Conservation (phyloP, 2,329 filamentous ascomycete species). For the Verticillium longisporum region DNA sequence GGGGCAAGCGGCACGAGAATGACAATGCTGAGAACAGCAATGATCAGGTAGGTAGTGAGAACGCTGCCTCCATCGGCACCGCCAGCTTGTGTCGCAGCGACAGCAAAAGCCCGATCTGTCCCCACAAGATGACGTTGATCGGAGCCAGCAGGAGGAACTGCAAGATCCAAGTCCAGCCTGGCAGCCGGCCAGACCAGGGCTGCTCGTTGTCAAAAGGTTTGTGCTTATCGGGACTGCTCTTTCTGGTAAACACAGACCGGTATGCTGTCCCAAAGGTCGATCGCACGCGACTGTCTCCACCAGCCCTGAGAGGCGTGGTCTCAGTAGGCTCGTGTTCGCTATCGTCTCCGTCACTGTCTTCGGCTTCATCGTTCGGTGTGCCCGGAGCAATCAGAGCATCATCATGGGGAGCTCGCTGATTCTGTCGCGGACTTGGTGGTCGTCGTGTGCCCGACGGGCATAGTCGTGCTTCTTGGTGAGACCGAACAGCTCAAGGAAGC, state of each 20-base stretch:
- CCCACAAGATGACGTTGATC: constrained; percentile 68
- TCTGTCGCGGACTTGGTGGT: constrained; percentile 35
- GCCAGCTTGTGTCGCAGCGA: constrained; percentile 70
- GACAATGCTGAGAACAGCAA: constrained; percentile 62
- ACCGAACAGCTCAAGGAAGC: constrained; percentile 73
- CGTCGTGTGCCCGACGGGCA: constrained; percentile 48
- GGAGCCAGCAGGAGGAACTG: constrained; percentile 79
- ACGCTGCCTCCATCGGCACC: constrained; percentile 73
- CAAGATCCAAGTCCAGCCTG: constrained; percentile 79
- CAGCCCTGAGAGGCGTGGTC: constrained; percentile 39
- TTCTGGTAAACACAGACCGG: constrained; percentile 27
- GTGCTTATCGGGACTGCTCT: constrained; percentile 19
- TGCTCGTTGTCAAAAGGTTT: constrained; percentile 66
- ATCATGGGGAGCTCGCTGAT: constrained; percentile 18
- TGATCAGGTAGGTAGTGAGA: constrained; percentile 63
- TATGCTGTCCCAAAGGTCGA: constrained; percentile 52
- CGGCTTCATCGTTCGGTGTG: constrained; percentile 29
- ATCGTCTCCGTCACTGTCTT: constrained; percentile 16
- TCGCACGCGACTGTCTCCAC: constrained; percentile 27
- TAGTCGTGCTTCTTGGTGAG: constrained; percentile 67
- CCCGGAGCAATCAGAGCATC: constrained; percentile 32
- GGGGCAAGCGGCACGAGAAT: constrained; percentile 72
- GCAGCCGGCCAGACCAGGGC: constrained; percentile 72
- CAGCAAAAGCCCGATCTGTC: constrained; percentile 69
- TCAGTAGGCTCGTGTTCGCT: constrained; percentile 32